Base-by-base conservation (phyloP, 352 stramenopile genomes). In the Pythium aphanidermatum region DNA sequence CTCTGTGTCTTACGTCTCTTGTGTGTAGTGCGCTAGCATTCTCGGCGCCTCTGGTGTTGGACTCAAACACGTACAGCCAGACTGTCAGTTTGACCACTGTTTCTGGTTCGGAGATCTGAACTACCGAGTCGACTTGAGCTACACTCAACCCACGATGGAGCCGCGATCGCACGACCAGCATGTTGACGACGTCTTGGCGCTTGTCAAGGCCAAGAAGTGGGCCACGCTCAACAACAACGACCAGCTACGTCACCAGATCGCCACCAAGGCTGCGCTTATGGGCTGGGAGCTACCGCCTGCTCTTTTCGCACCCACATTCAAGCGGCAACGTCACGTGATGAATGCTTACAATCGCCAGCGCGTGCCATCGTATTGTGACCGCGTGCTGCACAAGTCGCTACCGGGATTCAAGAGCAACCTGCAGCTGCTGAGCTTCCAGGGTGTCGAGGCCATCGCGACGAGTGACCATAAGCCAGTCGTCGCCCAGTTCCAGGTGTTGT, bases 91-190 rank as follows among this genome's bases (percentile, higher is more conserved):
- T 20, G 80, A 92, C 57, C 79, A 95, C 60, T 83, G 74, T 46
- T 93, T 93, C 49, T 89, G 68, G 67, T 83, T 94, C 20, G 83
- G 83, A 7, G 83, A 95, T 42, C 69, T 95, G 20, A 95, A 95
- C 63, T 93, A 95, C 54, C 73, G 82, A 37, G 43, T 94, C 23
- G 79, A 93, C 40, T 54, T 89, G 39, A 75, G 65, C 50, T 84
- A 89, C 59, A 62, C 59, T 1, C 26, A 19, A 6, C 21, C 41
- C 2, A 62, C 68, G 21, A 37, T 45, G 12, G 36, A 58, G 7
- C 60, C 80, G 17, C 70, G 73, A 12, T 68, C 63, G 11, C 70
- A 84, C 30, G 76, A 85, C 26, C 70, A 86, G 45, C 77, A 92
- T 49, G 83, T 76, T 47, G 52, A 61, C 4, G 73, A 83, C 24